Evolutionary conservation across 768 basidiomycete species (phyloP).

Genomic region (Lentinula lateritia): DNA sequence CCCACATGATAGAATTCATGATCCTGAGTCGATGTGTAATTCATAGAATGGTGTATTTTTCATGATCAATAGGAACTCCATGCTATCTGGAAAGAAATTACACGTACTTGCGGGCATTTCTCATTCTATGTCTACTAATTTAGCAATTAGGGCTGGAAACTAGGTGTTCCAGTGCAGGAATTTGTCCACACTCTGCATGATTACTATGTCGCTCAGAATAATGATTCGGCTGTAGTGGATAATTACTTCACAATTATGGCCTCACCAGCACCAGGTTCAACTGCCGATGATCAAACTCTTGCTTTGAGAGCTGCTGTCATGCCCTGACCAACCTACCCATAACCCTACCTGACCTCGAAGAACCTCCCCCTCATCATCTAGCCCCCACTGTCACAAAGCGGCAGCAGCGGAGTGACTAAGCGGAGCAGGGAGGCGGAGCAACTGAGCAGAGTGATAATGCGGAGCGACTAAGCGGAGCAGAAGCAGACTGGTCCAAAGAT

Average conservation of each 20-base stretch:
- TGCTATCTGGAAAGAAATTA: conserved; percentile 5
- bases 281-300: background rate
- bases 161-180: background rate
- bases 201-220: conserved; percentile 2
- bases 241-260: background rate
- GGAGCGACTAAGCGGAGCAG: no score
- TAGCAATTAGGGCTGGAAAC: background rate
- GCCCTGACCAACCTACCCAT: no score
- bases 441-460: no score
- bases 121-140: no score
- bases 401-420: no score
- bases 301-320: background rate
- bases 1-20: background rate
- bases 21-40: background rate
- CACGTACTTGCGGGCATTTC: background rate
- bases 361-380: no score
- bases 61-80: background rate
- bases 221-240: background rate
- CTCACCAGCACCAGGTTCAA: background rate
- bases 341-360: no score
- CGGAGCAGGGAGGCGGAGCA: no score
- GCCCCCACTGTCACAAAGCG: no score
- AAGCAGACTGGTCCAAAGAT: no score
- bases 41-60: background rate
- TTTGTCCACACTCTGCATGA: conserved; percentile 5